Evolutionary conservation across 2,329 filamentous ascomycete species (phyloP).

Genomic region (Penicillium sp.): DNA sequence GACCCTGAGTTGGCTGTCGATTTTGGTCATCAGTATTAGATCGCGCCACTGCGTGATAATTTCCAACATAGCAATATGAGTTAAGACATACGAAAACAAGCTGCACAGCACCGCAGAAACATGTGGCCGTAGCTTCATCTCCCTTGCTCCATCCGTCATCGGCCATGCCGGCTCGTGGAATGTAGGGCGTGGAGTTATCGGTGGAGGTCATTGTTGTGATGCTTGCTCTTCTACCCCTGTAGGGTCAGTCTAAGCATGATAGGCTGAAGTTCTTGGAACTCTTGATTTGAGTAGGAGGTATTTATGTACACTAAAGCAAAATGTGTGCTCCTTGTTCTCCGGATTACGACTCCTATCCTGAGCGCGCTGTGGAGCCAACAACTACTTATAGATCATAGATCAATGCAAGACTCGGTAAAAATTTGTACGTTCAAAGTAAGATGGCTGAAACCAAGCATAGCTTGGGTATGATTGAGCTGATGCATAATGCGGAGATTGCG

Average conservation of each 20-base stretch:
- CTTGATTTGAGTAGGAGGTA: background rate
- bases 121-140: slow-evolving; percentile 6
- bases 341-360: background rate
- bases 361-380: too few relatives aligned
- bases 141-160: background rate
- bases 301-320: background rate
- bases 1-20: slow-evolving; percentile 1
- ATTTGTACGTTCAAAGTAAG: too few relatives aligned
- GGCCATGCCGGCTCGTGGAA: background rate
- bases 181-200: background rate
- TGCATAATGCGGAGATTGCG: background rate
- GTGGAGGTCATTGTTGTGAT: background rate
- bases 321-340: background rate
- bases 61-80: background rate
- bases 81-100: slow-evolving; percentile 3
- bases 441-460: background rate
- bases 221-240: background rate
- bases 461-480: background rate
- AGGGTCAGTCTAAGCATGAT: background rate
- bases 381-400: too few relatives aligned
- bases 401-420: too few relatives aligned
- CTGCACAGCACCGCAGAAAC: slow-evolving; percentile 12
- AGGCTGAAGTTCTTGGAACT: background rate
- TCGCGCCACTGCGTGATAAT: too few relatives aligned
- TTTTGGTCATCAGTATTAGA: background rate